A percentile compares a stretch with the other conserved stretches of the same genome.
Evolutionary conservation across 1,284 basidiomycete genomes (phyloP).

Genomic region (Mycena sp.): DNA sequence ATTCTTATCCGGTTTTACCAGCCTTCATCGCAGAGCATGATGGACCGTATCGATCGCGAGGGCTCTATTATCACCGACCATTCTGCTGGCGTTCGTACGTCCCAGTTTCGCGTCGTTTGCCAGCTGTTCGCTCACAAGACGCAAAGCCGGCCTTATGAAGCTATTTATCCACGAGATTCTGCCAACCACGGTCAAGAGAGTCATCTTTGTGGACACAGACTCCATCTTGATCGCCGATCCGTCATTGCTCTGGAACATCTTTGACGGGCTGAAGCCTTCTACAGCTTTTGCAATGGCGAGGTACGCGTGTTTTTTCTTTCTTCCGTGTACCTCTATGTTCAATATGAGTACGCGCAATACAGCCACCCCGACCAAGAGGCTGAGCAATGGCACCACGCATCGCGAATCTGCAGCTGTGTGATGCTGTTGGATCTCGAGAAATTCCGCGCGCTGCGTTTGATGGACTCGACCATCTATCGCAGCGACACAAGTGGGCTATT

Average conservation of each 20-base stretch:
- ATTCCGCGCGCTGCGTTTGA: constrained; percentile 52
- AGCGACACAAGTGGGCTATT: constrained; percentile 37
- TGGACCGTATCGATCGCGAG: constrained; percentile 54
- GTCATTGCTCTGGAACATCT: constrained; percentile 54
- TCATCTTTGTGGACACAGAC: constrained; percentile 60
- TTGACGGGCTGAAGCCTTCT: constrained; percentile 42
- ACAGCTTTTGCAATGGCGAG: constrained; percentile 53
- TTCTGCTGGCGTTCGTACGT: constrained; percentile 56
- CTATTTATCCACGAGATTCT: constrained; percentile 57
- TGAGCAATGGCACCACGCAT: constrained; percentile 54
- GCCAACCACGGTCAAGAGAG: constrained; percentile 48
- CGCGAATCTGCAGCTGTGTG: constrained; percentile 59
- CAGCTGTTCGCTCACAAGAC: constrained; percentile 5
- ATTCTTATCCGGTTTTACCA: constrained; percentile 53
- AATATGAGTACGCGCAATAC: background rate
- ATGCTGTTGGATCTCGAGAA: constrained; percentile 59
- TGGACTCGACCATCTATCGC: constrained; percentile 55
- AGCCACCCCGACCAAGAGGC: constrained; percentile 51
- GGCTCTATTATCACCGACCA: constrained; percentile 56
- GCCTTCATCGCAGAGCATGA: constrained; percentile 50
- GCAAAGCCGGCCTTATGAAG: constrained; percentile 55
- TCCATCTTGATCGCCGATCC: constrained; percentile 59
- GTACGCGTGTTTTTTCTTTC: background rate
- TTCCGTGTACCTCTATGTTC: background rate
- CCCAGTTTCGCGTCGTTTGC: background rate